Conservation (phyloP, 2,329 filamentous ascomycete species). For the Colletotrichum melonis region DNA sequence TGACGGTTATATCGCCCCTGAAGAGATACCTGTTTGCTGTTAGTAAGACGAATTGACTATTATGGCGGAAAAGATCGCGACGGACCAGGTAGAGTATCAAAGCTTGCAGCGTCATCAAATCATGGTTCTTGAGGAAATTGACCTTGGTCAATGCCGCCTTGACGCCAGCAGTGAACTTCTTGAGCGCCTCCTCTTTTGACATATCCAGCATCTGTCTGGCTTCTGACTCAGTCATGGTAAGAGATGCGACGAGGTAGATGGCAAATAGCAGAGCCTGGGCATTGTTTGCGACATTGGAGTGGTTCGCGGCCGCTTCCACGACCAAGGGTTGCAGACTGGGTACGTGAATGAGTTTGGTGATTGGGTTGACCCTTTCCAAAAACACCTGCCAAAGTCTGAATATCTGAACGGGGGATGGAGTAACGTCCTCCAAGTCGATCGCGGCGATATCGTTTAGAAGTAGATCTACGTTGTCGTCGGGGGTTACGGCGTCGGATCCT, state of each 20-base stretch:
- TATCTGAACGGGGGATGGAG: slow-evolving; percentile 74
- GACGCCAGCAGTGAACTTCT: slow-evolving; percentile 63
- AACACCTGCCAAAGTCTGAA: slow-evolving; percentile 81
- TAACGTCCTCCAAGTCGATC: slow-evolving; percentile 60
- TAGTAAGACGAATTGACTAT: slow-evolving; percentile 14
- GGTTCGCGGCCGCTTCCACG: slow-evolving; percentile 69
- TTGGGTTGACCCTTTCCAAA: slow-evolving; percentile 78
- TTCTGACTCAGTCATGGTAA: slow-evolving; percentile 56
- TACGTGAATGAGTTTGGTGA: slow-evolving; percentile 79
- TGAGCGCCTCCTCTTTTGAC: slow-evolving; percentile 61
- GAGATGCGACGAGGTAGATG: slow-evolving; percentile 36
- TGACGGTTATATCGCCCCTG: slow-evolving; percentile 69
- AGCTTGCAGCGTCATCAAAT: slow-evolving; percentile 69
- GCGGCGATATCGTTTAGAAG: slow-evolving; percentile 57
- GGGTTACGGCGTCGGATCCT: slow-evolving; percentile 61
- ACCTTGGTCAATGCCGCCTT: slow-evolving; percentile 61
- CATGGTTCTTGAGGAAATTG: slow-evolving; percentile 69
- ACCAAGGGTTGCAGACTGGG: slow-evolving; percentile 75
- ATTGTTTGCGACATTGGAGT: slow-evolving; percentile 63
- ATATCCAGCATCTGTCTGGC: slow-evolving; percentile 64
- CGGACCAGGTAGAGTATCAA: slow-evolving; percentile 67
- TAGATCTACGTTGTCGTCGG: slow-evolving; percentile 64
- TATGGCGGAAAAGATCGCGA: background rate
- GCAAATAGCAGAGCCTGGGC: slow-evolving; percentile 37
- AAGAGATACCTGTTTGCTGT: slow-evolving; percentile 59